Evolutionary conservation across 352 stramenopile species (phyloP), one percentile per base, ranked within the genome.

Genomic region (Pythium diclinum): DNA sequence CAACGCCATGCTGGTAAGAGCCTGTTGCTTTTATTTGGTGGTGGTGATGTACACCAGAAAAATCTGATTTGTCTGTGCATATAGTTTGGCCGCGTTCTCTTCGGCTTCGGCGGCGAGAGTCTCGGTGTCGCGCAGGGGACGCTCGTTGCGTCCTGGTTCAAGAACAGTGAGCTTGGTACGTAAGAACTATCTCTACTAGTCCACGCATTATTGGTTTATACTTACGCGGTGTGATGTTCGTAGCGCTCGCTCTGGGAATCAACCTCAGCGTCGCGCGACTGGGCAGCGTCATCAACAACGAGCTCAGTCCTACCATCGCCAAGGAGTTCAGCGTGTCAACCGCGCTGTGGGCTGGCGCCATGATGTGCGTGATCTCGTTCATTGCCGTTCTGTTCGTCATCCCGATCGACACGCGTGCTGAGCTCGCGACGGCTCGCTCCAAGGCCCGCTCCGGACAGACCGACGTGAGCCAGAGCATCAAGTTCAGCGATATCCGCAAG

Each of bases 261-360:
- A 97, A 95, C 49, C 73, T 98, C n/a, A 95, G 88, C 61, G 81
- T 98, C 10, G 83, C 83, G 48, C 78, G 92, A 36, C 73, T 98
- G 9, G 94, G 93, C 16, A 96, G 81, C 42, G 93, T 98, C 34
- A 91, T 97, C 66, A 98, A 98, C 75, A 97, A 98, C 68, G 79
- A 92, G 55, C 52, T 96, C 0, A 97, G 85, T 66, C 90, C 90
- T 0, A 60, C 75, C 51, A 77, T 98, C 33, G 91, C 93, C 0
- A 68, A 85, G 42, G 65, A 65, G 14, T 80, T 76, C 9, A 76
- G 70, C 51, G 83, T 97, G 14, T 88, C 79, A 4, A 68, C 70
- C 0, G 89, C 93, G 32, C 78, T 98, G 14, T 97, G 88, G 85
- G 69, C 97, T 38, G 90, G 91, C 52, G 84, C 89, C 1, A 61